A percentile compares a stretch with the other conserved stretches of the same genome.
phyloP scores from a whole-genome alignment of 2,329 filamentous ascomycete species.

The Setomelanomma holmii region DNA sequence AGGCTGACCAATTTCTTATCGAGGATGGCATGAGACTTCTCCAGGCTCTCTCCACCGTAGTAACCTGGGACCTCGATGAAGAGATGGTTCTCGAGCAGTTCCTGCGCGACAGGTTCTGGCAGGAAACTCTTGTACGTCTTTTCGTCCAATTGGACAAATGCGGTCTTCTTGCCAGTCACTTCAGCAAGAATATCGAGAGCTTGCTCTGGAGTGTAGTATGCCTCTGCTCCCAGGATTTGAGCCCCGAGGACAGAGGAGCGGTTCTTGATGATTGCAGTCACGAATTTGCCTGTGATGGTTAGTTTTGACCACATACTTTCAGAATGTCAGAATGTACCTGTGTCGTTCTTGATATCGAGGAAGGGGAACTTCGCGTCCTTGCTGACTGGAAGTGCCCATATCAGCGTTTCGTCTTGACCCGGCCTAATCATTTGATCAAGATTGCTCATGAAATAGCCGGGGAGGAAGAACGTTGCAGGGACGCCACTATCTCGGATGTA shows the following conservation, averaged over 20 bases:
- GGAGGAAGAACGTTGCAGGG: conserved; percentile 56
- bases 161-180: conserved; percentile 23
- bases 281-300: conserved; percentile 44
- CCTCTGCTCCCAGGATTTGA: conserved; percentile 52
- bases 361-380: conserved; percentile 46
- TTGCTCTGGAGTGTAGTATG: conserved; percentile 32
- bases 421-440: conserved; percentile 31
- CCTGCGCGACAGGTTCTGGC: conserved; percentile 53
- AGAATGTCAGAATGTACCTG: conserved; percentile 53
- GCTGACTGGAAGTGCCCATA: conserved; percentile 12
- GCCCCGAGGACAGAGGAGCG: conserved; percentile 46
- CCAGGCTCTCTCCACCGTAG: conserved; percentile 55
- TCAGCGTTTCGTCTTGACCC: conserved; percentile 24
- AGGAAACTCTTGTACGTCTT: conserved; percentile 52
- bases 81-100: conserved; percentile 62
- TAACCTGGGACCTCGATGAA: conserved; percentile 62
- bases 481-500: conserved; percentile 57
- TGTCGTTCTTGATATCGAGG: conserved; percentile 53
- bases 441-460: conserved; percentile 64
- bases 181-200: conserved; percentile 48
- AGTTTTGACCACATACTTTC: too few relatives aligned
- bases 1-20: conserved; percentile 3
- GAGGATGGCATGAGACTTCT: conserved; percentile 41
- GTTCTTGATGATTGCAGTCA: conserved; percentile 20
- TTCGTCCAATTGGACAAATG: conserved; percentile 9